Evolutionary conservation across 1,284 basidiomycete species (phyloP).

Genomic region (Naganishia liquefaciens): DNA sequence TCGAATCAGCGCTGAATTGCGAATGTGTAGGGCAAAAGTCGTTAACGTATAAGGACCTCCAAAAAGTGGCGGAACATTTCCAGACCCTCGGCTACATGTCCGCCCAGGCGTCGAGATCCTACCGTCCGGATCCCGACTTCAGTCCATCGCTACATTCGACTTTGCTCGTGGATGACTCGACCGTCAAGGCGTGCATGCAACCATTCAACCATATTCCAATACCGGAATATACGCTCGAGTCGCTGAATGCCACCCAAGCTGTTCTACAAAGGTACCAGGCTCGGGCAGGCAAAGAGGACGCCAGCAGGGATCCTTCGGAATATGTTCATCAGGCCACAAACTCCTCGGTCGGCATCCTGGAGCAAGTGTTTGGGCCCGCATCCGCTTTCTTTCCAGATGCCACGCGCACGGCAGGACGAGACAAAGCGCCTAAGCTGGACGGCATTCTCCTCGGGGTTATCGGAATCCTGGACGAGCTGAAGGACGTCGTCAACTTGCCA

Average conservation of each 20-base stretch:
- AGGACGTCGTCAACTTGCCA: conserved; percentile 45
- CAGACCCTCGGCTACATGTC: background rate
- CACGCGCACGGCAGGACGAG: background rate
- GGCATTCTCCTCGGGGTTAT: conserved; percentile 47
- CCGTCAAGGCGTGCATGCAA: conserved; percentile 50
- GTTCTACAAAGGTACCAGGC: background rate
- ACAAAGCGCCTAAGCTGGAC: conserved; percentile 38
- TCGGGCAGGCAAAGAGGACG: background rate
- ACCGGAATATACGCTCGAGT: conserved; percentile 42
- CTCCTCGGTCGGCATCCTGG: background rate
- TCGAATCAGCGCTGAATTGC: conserved; percentile 7
- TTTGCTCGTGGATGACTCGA: conserved; percentile 52
- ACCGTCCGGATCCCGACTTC: conserved; percentile 29
- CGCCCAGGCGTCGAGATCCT: background rate
- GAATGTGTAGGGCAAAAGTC: conserved; percentile 40
- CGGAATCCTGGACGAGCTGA: conserved; percentile 49
- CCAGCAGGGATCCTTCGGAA: no score
- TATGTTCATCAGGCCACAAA: background rate
- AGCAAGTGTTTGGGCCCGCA: conserved; percentile 5
- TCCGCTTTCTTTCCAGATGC: background rate
- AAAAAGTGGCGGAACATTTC: conserved; percentile 43
- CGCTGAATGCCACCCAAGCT: background rate
- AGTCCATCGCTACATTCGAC: conserved; percentile 33
- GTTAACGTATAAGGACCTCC: conserved; percentile 52
- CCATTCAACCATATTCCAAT: conserved; percentile 53